Evolutionary conservation across 768 basidiomycete species (phyloP), one percentile per base, ranked within the genome.

Genomic region (Chalciporus chontae): DNA sequence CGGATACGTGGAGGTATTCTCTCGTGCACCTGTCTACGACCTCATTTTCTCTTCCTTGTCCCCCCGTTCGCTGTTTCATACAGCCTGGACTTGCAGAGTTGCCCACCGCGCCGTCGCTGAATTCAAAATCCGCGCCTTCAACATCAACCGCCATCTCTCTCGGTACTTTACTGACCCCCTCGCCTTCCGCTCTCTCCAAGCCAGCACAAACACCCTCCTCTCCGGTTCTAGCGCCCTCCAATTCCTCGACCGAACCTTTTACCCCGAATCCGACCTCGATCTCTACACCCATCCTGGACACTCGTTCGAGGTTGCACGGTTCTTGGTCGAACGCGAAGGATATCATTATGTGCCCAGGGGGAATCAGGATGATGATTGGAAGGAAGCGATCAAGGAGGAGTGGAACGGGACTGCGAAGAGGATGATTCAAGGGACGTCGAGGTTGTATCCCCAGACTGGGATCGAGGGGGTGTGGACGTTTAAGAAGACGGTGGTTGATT

Each of bases 171-270:
- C 52, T 4, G 50, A 68, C 19, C 68, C 69, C 5, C n/a, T 62
- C n/a, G 58, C 59, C 4, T 81, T 80, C 49, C 71, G 78, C 14
- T 58, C 53, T 4, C 62, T 79, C 3, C 78, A 77, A 56, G 70
- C 68, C 0, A 55, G 48, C 14, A 78, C 76, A 0, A 73, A 69
- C 34, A 71, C 72, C 0, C 55, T 82, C 19, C 73, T 83, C 17
- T 81, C 80, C 3, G 80, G 80, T 9, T 80, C 80, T 0, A 68
- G 64, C 23, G 79, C 78, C 0, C 69, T 81, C 3, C 80, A 82
- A 43, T 78, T 80, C 54, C 68, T 83, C 37, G 73, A 76, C 43
- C 58, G 77, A 15, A 54, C 66, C 0, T 62, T 63, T 32, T 80
- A 78, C 51, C 64, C 69, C 3, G 69, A 68, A 4, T 70, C 79